Percentiles rank a stretch among this genome's conserved stretches.
These are phyloP conservation scores for Periglandula ipomoeae DNA, from an alignment of 2,329 filamentous ascomycete species.

Conservation along the genomic window DNA sequence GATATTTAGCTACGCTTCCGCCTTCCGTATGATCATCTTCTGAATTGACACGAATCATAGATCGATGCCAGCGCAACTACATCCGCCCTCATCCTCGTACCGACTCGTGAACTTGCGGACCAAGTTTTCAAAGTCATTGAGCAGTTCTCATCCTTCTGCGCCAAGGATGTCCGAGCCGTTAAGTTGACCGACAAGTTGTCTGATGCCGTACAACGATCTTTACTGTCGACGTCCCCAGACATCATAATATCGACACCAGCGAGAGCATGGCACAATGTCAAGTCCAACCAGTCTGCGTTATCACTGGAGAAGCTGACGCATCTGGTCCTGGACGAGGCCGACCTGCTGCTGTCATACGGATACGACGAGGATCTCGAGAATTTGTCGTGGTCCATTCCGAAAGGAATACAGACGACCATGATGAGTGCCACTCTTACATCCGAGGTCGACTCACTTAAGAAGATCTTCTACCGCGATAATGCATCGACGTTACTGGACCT, in stretches of 20 bases:
- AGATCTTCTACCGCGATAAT: constrained; percentile 61
- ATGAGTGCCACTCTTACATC: constrained; percentile 89
- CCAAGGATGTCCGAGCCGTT: constrained; percentile 70
- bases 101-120: constrained; percentile 86
- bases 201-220: constrained; percentile 76
- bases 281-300: constrained; percentile 52
- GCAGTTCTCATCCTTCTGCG: constrained; percentile 71
- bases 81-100: constrained; percentile 80
- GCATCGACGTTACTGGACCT: constrained; percentile 73
- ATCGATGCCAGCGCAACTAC: constrained; percentile 45
- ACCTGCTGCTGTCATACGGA: constrained; percentile 86
- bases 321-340: constrained; percentile 88
- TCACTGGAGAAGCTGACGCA: constrained; percentile 63
- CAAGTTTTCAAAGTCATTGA: constrained; percentile 78
- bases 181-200: constrained; percentile 89
- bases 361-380: constrained; percentile 84
- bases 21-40: neutral
- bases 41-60: constrained; percentile 21
- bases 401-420: constrained; percentile 79
- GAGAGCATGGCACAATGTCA: constrained; percentile 71
- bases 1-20: neutral
- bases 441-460: constrained; percentile 78
- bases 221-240: constrained; percentile 79
- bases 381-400: constrained; percentile 68
- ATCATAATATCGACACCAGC: constrained; percentile 86